These are phyloP conservation scores for Cyphellophora attinorum DNA, from an alignment of 2,329 filamentous ascomycete genomes.

Conservation along the genomic window DNA sequence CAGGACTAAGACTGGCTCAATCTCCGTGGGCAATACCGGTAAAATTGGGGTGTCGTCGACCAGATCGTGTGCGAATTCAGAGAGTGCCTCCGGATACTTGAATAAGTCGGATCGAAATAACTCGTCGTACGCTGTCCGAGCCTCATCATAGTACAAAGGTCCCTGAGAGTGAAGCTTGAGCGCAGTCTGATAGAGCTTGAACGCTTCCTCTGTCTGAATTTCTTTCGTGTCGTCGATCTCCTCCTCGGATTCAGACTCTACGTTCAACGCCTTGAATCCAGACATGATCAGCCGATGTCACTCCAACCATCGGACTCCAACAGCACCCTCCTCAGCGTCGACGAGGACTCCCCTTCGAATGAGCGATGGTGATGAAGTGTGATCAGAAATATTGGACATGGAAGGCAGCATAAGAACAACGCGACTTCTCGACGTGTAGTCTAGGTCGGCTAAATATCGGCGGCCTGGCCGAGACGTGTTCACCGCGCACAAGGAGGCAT, in stretches of 20 bases:
- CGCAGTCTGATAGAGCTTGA: conserved; percentile 88
- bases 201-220: conserved; percentile 90
- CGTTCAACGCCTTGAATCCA: conserved; percentile 44
- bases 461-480: too few relatives aligned
- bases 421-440: too few relatives aligned
- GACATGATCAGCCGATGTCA: too few relatives aligned
- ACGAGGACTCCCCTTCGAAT: too few relatives aligned
- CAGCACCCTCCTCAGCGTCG: too few relatives aligned
- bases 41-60: conserved; percentile 20
- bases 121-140: conserved; percentile 68
- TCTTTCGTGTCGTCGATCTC: conserved; percentile 93
- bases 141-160: conserved; percentile 62
- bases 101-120: conserved; percentile 93
- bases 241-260: conserved; percentile 84
- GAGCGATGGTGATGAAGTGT: too few relatives aligned
- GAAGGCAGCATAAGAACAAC: too few relatives aligned
- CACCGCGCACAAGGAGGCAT: too few relatives aligned
- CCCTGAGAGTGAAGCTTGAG: conserved; percentile 88
- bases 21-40: conserved; percentile 10
- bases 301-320: too few relatives aligned
- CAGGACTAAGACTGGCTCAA: conserved; percentile 24
- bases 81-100: conserved; percentile 75
- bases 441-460: too few relatives aligned
- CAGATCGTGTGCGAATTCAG: conserved; percentile 69
- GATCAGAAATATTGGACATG: too few relatives aligned